phyloP scores from a whole-genome alignment of 2,329 filamentous ascomycete species.

The Pseudocercospora eumusae region DNA sequence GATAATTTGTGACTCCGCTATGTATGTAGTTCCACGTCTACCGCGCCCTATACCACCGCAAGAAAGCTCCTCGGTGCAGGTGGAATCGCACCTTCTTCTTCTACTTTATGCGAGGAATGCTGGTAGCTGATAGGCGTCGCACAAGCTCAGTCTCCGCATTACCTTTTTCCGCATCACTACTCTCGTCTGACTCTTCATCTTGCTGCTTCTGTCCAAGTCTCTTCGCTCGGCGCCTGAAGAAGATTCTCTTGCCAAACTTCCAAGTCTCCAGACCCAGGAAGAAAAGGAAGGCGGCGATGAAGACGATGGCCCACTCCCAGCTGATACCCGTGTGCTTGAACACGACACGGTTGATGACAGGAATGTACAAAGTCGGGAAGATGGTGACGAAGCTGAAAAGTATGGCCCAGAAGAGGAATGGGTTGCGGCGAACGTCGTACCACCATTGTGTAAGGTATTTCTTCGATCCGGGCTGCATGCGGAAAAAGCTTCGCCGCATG shows the following conservation, averaged over 20 bases:
- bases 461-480: slow-evolving; percentile 65
- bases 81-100: no score
- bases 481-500: slow-evolving; percentile 71
- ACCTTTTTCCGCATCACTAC: no score
- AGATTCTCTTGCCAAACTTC: slow-evolving; percentile 64
- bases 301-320: slow-evolving; percentile 45
- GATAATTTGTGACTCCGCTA: no score
- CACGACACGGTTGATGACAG: slow-evolving; percentile 63
- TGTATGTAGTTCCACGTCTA: no score
- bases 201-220: no score
- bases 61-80: no score
- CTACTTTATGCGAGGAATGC: no score
- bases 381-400: slow-evolving; percentile 48
- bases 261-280: slow-evolving; percentile 64
- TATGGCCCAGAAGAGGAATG: slow-evolving; percentile 57
- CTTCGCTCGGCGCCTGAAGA: slow-evolving; percentile 13
- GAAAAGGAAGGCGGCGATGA: slow-evolving; percentile 52
- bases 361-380: slow-evolving; percentile 61
- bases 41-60: no score
- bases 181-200: no score
- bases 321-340: slow-evolving; percentile 66
- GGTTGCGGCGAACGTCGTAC: slow-evolving; percentile 68
- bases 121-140: no score
- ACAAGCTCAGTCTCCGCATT: no score
- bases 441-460: slow-evolving; percentile 63